These are phyloP conservation scores for Aspergillus novofumigatus DNA, from an alignment of 2,329 filamentous ascomycete species.

Conservation along the genomic window DNA sequence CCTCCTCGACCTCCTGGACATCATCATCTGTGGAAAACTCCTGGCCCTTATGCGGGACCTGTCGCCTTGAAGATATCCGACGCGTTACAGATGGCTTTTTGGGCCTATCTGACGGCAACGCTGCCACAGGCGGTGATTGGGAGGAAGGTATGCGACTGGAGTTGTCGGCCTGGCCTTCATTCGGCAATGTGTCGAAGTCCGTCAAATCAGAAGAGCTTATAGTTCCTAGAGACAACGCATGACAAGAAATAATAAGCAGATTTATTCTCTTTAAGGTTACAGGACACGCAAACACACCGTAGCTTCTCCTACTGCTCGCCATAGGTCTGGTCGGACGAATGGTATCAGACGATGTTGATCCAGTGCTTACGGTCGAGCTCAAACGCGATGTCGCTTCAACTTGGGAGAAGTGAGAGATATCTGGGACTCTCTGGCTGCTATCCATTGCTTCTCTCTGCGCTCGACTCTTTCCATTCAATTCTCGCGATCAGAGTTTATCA, in stretches of 20 bases:
- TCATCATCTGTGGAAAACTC: constrained; percentile 92
- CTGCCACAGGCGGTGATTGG: constrained; percentile 43
- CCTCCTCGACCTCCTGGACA: constrained; percentile 70
- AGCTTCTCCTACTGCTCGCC: constrained; percentile 22
- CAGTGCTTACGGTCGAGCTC: constrained; percentile 10
- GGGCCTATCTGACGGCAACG: constrained; percentile 41
- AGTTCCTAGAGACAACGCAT: constrained; percentile 21
- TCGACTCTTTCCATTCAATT: constrained; percentile 1
- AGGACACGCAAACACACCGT: constrained; percentile 20
- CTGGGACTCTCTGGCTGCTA: constrained; percentile 8
- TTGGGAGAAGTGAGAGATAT: constrained; percentile 6
- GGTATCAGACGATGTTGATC: constrained; percentile 11
- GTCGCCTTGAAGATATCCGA: constrained; percentile 66
- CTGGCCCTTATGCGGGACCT: constrained; percentile 73
- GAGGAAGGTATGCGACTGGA: constrained; percentile 32
- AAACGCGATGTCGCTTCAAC: constrained; percentile 7
- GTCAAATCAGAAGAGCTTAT: constrained; percentile 23
- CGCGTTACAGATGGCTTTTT: constrained; percentile 71
- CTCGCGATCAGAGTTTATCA: background rate
- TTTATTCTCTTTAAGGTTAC: background rate
- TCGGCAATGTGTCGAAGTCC: constrained; percentile 20
- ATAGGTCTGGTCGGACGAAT: constrained; percentile 12
- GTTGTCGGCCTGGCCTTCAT: constrained; percentile 28
- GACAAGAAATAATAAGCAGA: background rate
- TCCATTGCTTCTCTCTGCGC: constrained; percentile 13